A percentile compares a stretch with the other conserved stretches of the same genome.
These are phyloP conservation scores for Ganoderma lingzhi DNA, from an alignment of 1,284 basidiomycete genomes.

Conservation along the genomic window DNA sequence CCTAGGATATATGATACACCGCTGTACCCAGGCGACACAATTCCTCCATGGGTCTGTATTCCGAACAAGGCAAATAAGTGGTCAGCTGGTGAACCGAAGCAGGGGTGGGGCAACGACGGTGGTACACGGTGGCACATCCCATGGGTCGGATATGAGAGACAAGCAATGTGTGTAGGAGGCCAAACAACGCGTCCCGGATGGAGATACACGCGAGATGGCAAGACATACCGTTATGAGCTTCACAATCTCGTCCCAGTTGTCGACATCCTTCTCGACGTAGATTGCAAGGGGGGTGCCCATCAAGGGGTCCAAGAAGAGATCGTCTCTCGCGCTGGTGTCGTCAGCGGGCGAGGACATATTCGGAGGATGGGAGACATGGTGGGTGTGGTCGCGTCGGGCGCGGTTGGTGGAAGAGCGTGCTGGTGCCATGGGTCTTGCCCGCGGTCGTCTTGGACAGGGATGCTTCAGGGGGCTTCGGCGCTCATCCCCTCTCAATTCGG, in stretches of 20 bases:
- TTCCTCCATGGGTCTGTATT: constrained; percentile 75
- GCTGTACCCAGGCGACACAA: constrained; percentile 75
- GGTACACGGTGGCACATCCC: constrained; percentile 4
- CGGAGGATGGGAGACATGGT: constrained; percentile 39
- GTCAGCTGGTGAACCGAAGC: neutral
- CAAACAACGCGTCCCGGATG: constrained; percentile 27
- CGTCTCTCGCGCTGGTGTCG: constrained; percentile 42
- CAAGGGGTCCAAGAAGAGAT: constrained; percentile 80
- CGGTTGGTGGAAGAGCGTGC: constrained; percentile 58
- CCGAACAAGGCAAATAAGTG: neutral
- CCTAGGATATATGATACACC: constrained; percentile 80
- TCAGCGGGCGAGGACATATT: constrained; percentile 30
- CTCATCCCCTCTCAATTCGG: constrained; percentile 30
- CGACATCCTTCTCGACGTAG: constrained; percentile 82
- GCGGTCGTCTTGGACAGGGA: constrained; percentile 48
- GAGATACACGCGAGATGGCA: constrained; percentile 9
- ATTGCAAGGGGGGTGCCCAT: constrained; percentile 76
- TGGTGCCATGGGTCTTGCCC: constrained; percentile 82
- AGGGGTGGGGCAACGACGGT: neutral
- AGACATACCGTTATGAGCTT: constrained; percentile 68
- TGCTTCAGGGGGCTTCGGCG: constrained; percentile 43
- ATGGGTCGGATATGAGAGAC: neutral
- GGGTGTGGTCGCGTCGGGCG: constrained; percentile 47
- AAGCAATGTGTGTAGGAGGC: neutral
- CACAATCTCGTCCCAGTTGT: constrained; percentile 67